Percentiles rank a stretch among this genome's conserved stretches.
Evolutionary conservation across 139 green algal genomes (phyloP).

Genomic region (Chlamydomonas sp.): DNA sequence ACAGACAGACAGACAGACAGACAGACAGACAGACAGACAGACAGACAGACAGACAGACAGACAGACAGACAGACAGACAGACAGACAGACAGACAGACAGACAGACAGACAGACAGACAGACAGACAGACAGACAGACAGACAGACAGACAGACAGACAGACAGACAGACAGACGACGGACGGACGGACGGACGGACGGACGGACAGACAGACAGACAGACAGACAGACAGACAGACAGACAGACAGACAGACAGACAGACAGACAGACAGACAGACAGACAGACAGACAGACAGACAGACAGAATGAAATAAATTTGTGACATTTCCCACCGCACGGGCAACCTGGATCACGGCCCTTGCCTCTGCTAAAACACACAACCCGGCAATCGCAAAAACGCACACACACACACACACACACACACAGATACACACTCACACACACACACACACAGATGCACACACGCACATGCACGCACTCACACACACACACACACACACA

Average conservation of each 20-base stretch:
- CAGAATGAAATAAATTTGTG: too few species aligned
- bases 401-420: neutral
- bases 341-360: neutral
- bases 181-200: neutral
- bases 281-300: neutral
- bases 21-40: neutral
- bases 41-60: neutral
- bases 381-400: neutral
- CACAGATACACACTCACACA: neutral
- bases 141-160: neutral
- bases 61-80: neutral
- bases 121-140: conserved; percentile 1
- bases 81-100: neutral
- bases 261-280: neutral
- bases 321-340: neutral
- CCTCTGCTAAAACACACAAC: too few species aligned
- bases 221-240: neutral
- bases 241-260: neutral
- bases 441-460: neutral
- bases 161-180: neutral
- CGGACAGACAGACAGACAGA: neutral
- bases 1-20: neutral
- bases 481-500: neutral
- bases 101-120: neutral
- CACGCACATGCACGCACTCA: neutral